Evolutionary conservation across 352 stramenopile genomes (phyloP).

Genomic region (Phytophthora aleatoria): DNA sequence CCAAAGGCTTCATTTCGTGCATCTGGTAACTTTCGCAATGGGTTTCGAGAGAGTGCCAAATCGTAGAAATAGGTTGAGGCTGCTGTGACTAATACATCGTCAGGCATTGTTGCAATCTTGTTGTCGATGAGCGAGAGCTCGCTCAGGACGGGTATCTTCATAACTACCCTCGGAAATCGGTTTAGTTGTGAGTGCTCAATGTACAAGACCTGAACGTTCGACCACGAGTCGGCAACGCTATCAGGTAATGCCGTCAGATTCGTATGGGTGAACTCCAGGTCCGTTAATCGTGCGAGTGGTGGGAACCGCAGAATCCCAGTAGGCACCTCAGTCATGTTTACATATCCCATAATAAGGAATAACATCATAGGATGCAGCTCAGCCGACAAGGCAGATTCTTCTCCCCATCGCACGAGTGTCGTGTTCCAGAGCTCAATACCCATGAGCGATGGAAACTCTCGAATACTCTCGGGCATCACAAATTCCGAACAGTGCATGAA

Average conservation of each 20-base stretch:
- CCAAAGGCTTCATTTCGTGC: conserved; percentile 13
- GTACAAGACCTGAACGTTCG: conserved; percentile 17
- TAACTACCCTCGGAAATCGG: conserved; percentile 31
- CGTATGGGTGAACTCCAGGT: conserved; percentile 2
- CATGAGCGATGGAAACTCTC: background rate
- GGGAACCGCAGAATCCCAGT: background rate
- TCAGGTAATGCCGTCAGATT: background rate
- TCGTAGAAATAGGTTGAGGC: conserved; percentile 24
- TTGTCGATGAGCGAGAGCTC: conserved; percentile 48
- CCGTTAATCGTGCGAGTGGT: background rate
- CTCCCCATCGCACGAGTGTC: conserved; percentile 1
- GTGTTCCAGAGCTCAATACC: conserved; percentile 1
- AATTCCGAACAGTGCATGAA: conserved; percentile 3
- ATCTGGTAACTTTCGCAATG: conserved; percentile 29
- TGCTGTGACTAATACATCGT: conserved; percentile 17
- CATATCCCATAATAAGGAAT: background rate
- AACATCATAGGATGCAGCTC: conserved; percentile 5
- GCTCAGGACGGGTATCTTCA: conserved; percentile 18
- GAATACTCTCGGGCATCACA: background rate
- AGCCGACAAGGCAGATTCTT: background rate
- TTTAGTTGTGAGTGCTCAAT: conserved; percentile 38
- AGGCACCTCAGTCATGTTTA: conserved; percentile 3
- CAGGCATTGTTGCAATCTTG: conserved; percentile 23
- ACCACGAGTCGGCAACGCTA: conserved; percentile 1
- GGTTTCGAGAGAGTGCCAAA: conserved; percentile 37